Evolutionary conservation across 306 rosid genomes (phyloP).

Genomic region (Clitoria ternatea): DNA sequence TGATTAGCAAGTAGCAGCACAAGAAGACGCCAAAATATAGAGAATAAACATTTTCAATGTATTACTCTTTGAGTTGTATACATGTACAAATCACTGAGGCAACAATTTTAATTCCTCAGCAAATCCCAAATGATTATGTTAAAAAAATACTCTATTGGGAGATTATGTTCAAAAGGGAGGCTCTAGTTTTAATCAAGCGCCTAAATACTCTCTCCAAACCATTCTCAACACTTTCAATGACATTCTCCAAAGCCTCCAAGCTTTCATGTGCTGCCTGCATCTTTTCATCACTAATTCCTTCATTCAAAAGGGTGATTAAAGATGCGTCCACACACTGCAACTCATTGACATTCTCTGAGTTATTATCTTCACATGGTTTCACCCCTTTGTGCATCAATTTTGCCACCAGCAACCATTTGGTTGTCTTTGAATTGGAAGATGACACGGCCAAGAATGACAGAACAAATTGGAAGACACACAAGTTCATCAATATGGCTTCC

Average conservation of each 20-base stretch:
- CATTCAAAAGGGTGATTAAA: conserved; percentile 13
- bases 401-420: conserved; percentile 48
- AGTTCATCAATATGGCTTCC: conserved; percentile 36
- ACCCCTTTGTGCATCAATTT: conserved; percentile 51
- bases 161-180: conserved; percentile 62
- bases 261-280: conserved; percentile 29
- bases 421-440: conserved; percentile 31
- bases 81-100: conserved; percentile 7
- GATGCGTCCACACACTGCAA: conserved; percentile 41
- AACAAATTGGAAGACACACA: conserved; percentile 34
- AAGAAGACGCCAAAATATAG: neutral
- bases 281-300: conserved; percentile 30
- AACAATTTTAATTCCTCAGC: conserved; percentile 25
- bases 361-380: conserved; percentile 34
- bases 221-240: conserved; percentile 50
- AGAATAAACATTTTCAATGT: neutral
- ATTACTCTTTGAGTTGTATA: neutral
- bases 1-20: neutral
- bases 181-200: conserved; percentile 61
- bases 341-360: conserved; percentile 34
- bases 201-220: conserved; percentile 52
- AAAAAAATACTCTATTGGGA: conserved; percentile 42
- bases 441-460: conserved; percentile 40
- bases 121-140: too few species aligned
- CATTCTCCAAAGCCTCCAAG: conserved; percentile 50